Base-by-base conservation (phyloP, 371 early-diverging fungal species). In the Apophysomyces trapeziformis region DNA sequence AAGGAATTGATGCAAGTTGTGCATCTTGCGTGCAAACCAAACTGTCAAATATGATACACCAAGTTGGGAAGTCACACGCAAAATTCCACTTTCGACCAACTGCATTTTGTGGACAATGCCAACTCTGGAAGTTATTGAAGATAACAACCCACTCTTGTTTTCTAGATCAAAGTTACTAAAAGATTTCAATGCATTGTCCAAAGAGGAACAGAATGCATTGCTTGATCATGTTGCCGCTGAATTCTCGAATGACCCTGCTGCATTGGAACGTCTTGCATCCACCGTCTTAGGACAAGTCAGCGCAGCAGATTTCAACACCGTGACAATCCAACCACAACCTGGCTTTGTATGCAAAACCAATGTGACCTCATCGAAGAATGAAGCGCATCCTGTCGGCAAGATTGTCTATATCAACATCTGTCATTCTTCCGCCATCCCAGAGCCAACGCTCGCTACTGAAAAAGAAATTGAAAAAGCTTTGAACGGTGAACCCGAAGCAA, bases 381-480 rank as follows among this genome's bases (percentile, higher is more conserved):
- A 39, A 57, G 68, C 11, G 39, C 63, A 44, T 39, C 68, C 68
- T 37, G 57, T 68, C 0, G 72, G 71, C 1, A 74, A 70, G 5
- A 18, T 43, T 9, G 81, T 92, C 1, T 93, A 91, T 70, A 85
- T 93, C 71, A 94, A 93, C 67, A 62, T 93, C 8, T 90, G 91
- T 60, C 82, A 89, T 65, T 79, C 86, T 0, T 73, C 78, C 7
- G 68, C 81, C 39, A 76, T 92, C 37, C 91, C 94, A 1, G 78
- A 80, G 37, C 92, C 93, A 5, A 57, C 68, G 4, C 54, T 77
- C 6, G 78, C 83, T 0, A 67, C 76, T 8, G 89, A 91, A 69
- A 72, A 73, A 12, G 93, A 93, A 60, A 88, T 93, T 38, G 73
- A 79, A 57, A 76, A 73, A 46, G 91, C 91, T 1, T 71, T 92